Base-by-base conservation (phyloP, 2,329 filamentous ascomycete species). In the Penicillium decumbens region DNA sequence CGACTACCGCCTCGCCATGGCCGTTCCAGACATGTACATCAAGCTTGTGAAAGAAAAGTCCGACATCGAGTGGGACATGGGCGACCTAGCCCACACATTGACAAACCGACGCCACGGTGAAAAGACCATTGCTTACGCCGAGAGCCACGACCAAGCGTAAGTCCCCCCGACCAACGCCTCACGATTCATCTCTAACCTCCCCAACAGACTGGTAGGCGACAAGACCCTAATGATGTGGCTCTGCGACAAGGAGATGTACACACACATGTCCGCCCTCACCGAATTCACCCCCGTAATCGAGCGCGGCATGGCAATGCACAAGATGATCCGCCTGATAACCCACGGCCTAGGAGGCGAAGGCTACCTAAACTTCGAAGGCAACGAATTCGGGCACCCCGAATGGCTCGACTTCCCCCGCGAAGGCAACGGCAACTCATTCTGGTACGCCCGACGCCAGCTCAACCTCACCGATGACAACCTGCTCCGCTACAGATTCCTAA, bases 201-300 rank as follows among this genome's bases (percentile, higher is more conserved):
- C 15, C 24, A 10, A 2, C 60, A 95, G 89, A 3, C 81, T 98
- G 41, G 93, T 98, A 29, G 93, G 93, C 37, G 93, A 98, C 76
- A 98, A 98, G 74, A 87, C 89, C 0, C 77, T 98, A 40, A 89
- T 98, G 79, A 95, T 98, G 87, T 95, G 95, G 81, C 85, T 98
- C 41, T 96, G 91, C 69, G 93, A 98, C 69, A 91, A 92, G 15
- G 85, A 98, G 69, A 82, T 98, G 78, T 98, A 98, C 75, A 96
- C 92, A 24, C 85, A 98, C 76, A 98, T 98, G 93, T 97, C 93
- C 0, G 79, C 76, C 0, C 73, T 97, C 23, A 84, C 86, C 0
- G 84, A 87, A n/a, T 76, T 95, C 58, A 98, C 93, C 0, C 83
- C 89, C 0, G 79, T 89, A 55, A 95, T 98, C 67, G 86, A 95